A percentile compares a stretch with the other conserved stretches of the same genome.
phyloP scores from a whole-genome alignment of 345 rosid genomes.

The Psidium friedrichsthalianum region DNA sequence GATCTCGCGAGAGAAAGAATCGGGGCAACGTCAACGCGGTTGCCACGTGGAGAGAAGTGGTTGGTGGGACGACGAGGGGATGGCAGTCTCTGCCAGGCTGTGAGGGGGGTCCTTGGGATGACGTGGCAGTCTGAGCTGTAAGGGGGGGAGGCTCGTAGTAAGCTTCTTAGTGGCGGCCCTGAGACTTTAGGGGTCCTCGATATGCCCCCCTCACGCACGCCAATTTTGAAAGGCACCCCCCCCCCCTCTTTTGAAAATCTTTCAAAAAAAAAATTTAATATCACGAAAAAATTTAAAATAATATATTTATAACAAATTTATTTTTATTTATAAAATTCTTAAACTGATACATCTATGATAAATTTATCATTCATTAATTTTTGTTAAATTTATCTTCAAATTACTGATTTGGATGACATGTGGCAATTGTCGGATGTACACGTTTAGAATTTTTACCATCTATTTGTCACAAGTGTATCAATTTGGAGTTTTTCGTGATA shows the following conservation, averaged over 20 bases:
- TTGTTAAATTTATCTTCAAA: too few relatives aligned
- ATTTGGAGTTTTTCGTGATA: too few relatives aligned
- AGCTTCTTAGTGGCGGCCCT: background rate
- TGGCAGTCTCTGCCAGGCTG: background rate
- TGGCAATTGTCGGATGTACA: too few relatives aligned
- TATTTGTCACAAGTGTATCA: too few relatives aligned
- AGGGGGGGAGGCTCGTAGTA: background rate
- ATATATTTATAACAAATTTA: too few relatives aligned
- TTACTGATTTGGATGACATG: too few relatives aligned
- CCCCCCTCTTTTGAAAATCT: background rate
- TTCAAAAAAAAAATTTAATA: background rate
- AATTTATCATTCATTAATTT: too few relatives aligned
- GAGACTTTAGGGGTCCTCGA: background rate
- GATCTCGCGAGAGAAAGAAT: background rate
- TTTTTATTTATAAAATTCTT: too few relatives aligned
- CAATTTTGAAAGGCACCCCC: background rate
- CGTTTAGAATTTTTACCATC: too few relatives aligned
- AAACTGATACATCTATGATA: too few relatives aligned
- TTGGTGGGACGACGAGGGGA: background rate
- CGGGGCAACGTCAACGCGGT: background rate
- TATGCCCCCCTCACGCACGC: too few relatives aligned
- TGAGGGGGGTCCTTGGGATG: background rate
- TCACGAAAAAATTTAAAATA: too few relatives aligned
- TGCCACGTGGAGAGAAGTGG: background rate
- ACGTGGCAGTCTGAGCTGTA: background rate